Base-by-base conservation (phyloP, 2,329 filamentous ascomycete genomes). In the Dichotomopilus funicola region DNA sequence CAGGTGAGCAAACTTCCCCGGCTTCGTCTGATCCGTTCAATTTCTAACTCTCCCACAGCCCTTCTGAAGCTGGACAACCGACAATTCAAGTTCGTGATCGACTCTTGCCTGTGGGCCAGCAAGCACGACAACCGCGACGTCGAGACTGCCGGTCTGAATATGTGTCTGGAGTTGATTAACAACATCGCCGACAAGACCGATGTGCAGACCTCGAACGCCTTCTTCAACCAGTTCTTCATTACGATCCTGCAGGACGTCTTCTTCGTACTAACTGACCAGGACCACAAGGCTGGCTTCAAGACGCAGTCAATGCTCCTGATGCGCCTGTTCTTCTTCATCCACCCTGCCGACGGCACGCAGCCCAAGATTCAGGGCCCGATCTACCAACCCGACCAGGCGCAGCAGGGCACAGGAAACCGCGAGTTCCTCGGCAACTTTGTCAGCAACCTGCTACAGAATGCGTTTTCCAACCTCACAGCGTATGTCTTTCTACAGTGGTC, bases 51-150 rank as follows among this genome's bases (percentile, higher is more conserved):
- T 4, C 37, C 49, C 43, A 45, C 56, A 78, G 84, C 94, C 1
- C 81, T 99, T 27, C 80, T 99, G 62, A 95, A 95, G 73, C 84
- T 99, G 37, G 92, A 99, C 69, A 92, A 89, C 67, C 85, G 90
- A 57, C 94, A 96, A 69, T 99, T 99, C 83, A 99, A 99, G 75
- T 95, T 97, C 68, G 91, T 99, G 66, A 97, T 99, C 63, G 94
- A 99, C 72, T 95, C 92, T 38, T 99, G 95, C 78, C 91, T 97
- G 80, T 99, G 94, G 95, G 94, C 95, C n/a, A 96, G 92, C 78
- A 99, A 99, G 78, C 94, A 99, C 73, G 94, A 99, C 75, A 99
- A 99, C 74, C 88, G 94, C 58, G 91, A 96, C 68, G 94, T 99
- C 35, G 94, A 99, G 73, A 90, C 89, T 63, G 95, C 94, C 41